Base-by-base conservation (phyloP, 2,329 filamentous ascomycete genomes). In the Anthostomella pinea region DNA sequence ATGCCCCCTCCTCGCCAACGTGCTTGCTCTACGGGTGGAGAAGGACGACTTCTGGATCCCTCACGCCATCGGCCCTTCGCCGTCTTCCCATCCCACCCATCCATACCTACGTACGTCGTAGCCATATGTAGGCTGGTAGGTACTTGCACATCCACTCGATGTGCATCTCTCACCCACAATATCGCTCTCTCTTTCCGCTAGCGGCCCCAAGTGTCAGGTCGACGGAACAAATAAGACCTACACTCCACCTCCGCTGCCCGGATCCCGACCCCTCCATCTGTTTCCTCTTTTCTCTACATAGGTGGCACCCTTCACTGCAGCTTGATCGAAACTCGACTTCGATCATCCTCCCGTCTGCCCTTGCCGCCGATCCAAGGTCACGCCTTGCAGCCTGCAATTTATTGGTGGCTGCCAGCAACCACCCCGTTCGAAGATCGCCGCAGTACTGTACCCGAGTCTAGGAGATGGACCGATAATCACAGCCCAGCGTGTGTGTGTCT, bases 201-300 rank as follows among this genome's bases (percentile, higher is more conserved):
- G 53, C 50, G 49, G 54, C 54, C 56, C 56, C 56, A 57, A 54
- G 51, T 53, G 55, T 53, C 48, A 51, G 46, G 52, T 54, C 53
- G 40, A 53, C 41, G 44, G 48, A 51, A 45, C 49, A 54, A 59
- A 58, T 56, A 56, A 56, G 53, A 55, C 48, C 41, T 53, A 49
- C 48, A 49, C 52, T 56, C 49, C 52, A 49, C 49, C 49, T 56
- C 45, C 50, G 46, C 51, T 53, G 49, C 51, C 50, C 51, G 56
- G n/a, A 52, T 44, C 45, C 49, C 49, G 48, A 57, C 54, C 54
- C 53, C 52, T 57, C 55, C 49, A 41, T 51, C 47, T 48, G 43
- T 46, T 46, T 43, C 40, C 45, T 45, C 43, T 31, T 45, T 46
- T 50, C 44, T 46, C 41, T 46, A 45, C 43, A 52, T 48, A 53